Percentiles rank a stretch among this genome's conserved stretches.
Evolutionary conservation across 352 stramenopile species (phyloP).

Genomic region (Phytophthora constricta): DNA sequence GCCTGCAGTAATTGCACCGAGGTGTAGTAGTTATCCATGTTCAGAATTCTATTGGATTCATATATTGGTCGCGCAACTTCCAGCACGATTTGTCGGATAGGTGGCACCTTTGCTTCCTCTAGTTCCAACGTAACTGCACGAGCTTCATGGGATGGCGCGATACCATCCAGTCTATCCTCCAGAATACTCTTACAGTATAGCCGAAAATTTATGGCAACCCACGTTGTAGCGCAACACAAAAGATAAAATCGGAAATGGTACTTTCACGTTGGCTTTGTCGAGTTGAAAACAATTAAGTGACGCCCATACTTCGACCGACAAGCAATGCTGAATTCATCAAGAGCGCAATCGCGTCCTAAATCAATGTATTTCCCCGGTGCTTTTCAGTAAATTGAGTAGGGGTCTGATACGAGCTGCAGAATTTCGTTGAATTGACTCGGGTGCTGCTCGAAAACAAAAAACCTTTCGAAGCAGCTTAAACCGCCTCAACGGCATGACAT

Average conservation of each 20-base stretch:
- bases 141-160: neutral
- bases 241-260: slow-evolving; percentile 4
- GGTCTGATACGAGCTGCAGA: slow-evolving; percentile 1
- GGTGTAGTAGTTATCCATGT: neutral
- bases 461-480: slow-evolving; percentile 29
- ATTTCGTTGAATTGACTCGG: neutral
- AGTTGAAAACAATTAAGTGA: slow-evolving; percentile 34
- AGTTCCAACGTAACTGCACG: neutral
- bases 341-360: slow-evolving; percentile 27
- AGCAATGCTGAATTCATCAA: slow-evolving; percentile 38
- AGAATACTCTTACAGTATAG: neutral
- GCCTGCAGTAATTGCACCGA: neutral
- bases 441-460: slow-evolving; percentile 23
- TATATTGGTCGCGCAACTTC: neutral
- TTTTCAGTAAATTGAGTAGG: slow-evolving; percentile 9
- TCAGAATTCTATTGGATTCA: neutral
- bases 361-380: slow-evolving; percentile 17
- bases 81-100: neutral
- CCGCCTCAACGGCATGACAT: slow-evolving; percentile 26
- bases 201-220: neutral
- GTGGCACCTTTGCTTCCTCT: neutral
- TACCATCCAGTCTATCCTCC: neutral
- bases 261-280: slow-evolving; percentile 28
- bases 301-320: slow-evolving; percentile 27
- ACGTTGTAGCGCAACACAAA: neutral